phyloP scores from a whole-genome alignment of 1,139 yeast species.

The Yamadazyma dushanensis region DNA sequence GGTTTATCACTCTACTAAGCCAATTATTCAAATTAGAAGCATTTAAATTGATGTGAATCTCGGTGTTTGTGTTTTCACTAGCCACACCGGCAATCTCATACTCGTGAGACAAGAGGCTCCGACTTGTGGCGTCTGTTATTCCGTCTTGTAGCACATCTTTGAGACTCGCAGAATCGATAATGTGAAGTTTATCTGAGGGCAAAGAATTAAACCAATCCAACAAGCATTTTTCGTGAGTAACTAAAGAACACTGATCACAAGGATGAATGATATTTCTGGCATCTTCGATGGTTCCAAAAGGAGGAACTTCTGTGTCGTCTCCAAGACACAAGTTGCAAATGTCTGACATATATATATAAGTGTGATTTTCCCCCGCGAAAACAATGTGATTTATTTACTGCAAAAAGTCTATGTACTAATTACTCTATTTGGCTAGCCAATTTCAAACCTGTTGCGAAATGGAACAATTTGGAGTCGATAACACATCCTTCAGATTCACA shows the following conservation, averaged over 20 bases:
- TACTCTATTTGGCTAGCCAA: no score
- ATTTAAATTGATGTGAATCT: slow-evolving; percentile 6
- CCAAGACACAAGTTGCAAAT: slow-evolving; percentile 46
- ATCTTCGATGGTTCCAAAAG: slow-evolving; percentile 39
- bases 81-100: slow-evolving; percentile 11
- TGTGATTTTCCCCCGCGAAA: not conserved
- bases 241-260: slow-evolving; percentile 40
- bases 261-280: slow-evolving; percentile 43
- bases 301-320: slow-evolving; percentile 39
- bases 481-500: slow-evolving; percentile 62
- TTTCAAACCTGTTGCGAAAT: slow-evolving; percentile 70
- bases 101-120: slow-evolving; percentile 12
- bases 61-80: not conserved
- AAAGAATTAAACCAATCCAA: slow-evolving; percentile 46
- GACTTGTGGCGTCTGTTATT: not conserved
- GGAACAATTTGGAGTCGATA: slow-evolving; percentile 85
- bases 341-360: slow-evolving; percentile 2
- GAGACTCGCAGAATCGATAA: slow-evolving; percentile 17
- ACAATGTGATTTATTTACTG: not conserved
- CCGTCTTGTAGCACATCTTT: slow-evolving; percentile 2
- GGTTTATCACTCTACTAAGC: slow-evolving; percentile 16
- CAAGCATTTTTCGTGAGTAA: slow-evolving; percentile 42
- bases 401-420: no score
- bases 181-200: slow-evolving; percentile 29
- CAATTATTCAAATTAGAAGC: slow-evolving; percentile 17